Conservation (phyloP, 2,329 filamentous ascomycete species). For the Clonostachys byssicola region DNA sequence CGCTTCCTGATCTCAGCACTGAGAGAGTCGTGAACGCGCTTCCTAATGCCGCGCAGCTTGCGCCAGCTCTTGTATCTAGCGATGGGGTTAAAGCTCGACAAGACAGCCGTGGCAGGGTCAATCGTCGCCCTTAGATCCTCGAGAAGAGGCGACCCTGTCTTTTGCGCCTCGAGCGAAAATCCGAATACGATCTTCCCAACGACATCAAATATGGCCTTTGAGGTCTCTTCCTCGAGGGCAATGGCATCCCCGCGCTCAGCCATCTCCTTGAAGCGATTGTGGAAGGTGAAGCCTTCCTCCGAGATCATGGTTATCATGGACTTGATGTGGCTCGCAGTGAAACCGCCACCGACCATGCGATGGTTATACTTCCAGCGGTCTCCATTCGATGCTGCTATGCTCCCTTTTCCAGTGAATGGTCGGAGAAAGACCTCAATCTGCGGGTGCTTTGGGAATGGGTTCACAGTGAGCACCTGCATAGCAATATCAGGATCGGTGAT, state of each 20-base stretch:
- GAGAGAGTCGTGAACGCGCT: constrained; percentile 1
- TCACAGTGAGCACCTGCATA: constrained; percentile 11
- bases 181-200: constrained; percentile 13
- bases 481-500: constrained; percentile 15
- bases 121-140: constrained; percentile 7
- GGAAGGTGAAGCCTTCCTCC: constrained; percentile 8
- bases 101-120: neutral
- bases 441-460: constrained; percentile 12
- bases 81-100: neutral
- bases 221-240: constrained; percentile 12
- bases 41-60: neutral
- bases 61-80: neutral
- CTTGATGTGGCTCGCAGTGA: constrained; percentile 14
- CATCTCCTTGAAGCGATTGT: constrained; percentile 2
- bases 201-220: constrained; percentile 14
- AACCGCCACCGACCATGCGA: constrained; percentile 15
- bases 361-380: constrained; percentile 18
- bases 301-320: constrained; percentile 13
- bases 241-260: constrained; percentile 8
- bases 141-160: constrained; percentile 6
- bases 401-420: constrained; percentile 11
- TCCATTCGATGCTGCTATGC: constrained; percentile 16
- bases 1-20: neutral
- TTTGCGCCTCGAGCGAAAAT: constrained; percentile 10
- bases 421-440: constrained; percentile 5